Conservation (phyloP, 176 grass and related monocot species). For the Aechmea fasciata region DNA sequence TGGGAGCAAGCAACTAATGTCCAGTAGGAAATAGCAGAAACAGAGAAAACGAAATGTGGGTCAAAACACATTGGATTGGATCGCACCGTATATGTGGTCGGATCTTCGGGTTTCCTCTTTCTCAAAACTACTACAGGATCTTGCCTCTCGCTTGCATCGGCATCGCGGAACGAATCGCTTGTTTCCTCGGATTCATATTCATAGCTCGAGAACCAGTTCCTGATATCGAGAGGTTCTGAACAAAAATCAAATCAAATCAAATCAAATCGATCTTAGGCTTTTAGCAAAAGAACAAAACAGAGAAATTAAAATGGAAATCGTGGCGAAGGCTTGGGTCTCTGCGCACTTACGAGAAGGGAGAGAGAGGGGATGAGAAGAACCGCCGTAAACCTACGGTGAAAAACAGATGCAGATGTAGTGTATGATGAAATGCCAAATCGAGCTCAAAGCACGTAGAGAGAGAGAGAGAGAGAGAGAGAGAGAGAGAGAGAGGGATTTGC, state of each 20-base stretch:
- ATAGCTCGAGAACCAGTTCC: constrained; percentile 85
- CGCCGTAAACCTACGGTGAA: constrained; percentile 21
- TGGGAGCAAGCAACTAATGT: background rate
- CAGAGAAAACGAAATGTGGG: background rate
- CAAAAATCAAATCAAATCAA: background rate
- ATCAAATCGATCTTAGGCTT: too few species aligned
- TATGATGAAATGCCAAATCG: constrained; percentile 11
- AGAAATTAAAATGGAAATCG: constrained; percentile 1
- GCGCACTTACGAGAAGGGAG: constrained; percentile 52
- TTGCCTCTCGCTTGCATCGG: constrained; percentile 28
- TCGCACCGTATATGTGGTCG: constrained; percentile 10
- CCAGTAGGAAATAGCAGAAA: background rate
- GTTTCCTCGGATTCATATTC: constrained; percentile 43
- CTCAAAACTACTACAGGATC: constrained; percentile 30
- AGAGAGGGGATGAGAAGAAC: constrained; percentile 26
- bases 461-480: background rate
- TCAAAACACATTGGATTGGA: background rate
- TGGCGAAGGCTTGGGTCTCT: background rate
- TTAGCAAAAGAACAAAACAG: background rate
- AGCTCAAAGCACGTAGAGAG: background rate
- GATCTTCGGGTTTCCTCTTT: constrained; percentile 16
- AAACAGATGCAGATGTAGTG: constrained; percentile 6
- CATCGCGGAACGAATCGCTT: constrained; percentile 8
- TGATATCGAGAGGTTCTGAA: constrained; percentile 77
- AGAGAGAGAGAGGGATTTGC: background rate